Conservation (phyloP, 805 yeast genomes). For the Wickerhamiella lipophila region DNA sequence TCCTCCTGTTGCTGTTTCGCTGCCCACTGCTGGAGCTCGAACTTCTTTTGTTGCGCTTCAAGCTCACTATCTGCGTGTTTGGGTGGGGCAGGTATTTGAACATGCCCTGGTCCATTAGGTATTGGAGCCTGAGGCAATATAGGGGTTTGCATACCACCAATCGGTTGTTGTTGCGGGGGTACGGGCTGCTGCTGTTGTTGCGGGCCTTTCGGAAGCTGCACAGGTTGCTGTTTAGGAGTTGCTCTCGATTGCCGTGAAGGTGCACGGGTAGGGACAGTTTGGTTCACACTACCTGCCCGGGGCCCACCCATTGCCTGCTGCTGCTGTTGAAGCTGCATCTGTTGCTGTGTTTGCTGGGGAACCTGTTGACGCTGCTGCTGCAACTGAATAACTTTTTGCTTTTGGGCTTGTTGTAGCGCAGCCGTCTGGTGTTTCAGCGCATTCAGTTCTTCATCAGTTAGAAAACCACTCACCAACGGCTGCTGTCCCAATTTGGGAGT, state of each 20-base stretch:
- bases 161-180: background rate
- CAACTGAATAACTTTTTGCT: background rate
- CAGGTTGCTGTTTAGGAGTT: background rate
- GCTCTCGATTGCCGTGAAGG: background rate
- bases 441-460: slow-evolving; percentile 9
- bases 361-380: slow-evolving; percentile 8
- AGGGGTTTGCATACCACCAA: background rate
- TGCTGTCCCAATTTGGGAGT: slow-evolving; percentile 9
- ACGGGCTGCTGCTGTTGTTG: slow-evolving; percentile 3
- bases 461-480: background rate
- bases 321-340: slow-evolving; percentile 10
- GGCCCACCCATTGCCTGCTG: background rate
- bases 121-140: background rate
- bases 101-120: background rate
- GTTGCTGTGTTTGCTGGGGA: slow-evolving; percentile 6
- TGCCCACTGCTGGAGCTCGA: slow-evolving; percentile 21
- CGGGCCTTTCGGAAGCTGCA: background rate
- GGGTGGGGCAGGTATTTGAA: background rate
- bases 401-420: slow-evolving; percentile 7
- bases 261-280: background rate
- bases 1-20: slow-evolving; percentile 25
- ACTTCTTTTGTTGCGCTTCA: background rate
- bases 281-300: background rate
- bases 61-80: background rate
- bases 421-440: slow-evolving; percentile 6